A percentile compares a stretch with the other conserved stretches of the same genome.
phyloP scores from a whole-genome alignment of 139 green algal species.

The Edaphochlamys debaryana region DNA sequence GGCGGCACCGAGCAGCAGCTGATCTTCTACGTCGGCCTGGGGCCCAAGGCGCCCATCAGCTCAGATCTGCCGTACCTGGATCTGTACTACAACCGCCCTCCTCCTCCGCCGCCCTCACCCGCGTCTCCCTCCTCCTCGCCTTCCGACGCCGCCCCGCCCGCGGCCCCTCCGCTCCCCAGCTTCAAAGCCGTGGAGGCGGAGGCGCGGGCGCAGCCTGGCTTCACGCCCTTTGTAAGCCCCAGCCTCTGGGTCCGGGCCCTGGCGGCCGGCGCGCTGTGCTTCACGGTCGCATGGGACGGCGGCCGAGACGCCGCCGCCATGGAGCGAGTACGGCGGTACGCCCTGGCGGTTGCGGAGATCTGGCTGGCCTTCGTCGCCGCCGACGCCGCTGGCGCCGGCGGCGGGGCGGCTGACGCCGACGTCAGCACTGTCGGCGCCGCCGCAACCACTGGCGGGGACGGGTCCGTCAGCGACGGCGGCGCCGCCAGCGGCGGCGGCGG shows the following conservation, averaged over 20 bases:
- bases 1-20: not conserved
- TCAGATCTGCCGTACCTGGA: not conserved
- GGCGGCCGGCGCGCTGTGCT: not conserved
- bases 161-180: not conserved
- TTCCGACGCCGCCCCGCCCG: too few relatives aligned
- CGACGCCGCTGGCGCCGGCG: not conserved
- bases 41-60: not conserved
- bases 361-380: conserved; percentile 3
- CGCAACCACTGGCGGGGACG: too few relatives aligned
- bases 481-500: too few relatives aligned
- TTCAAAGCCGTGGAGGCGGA: conserved; percentile 3
- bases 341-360: not conserved
- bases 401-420: not conserved
- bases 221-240: conserved; percentile 12
- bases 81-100: conserved; percentile 3
- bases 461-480: too few relatives aligned
- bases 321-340: not conserved
- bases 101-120: not conserved
- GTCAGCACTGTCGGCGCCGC: not conserved
- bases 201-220: not conserved
- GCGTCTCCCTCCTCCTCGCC: too few relatives aligned
- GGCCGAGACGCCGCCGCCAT: not conserved
- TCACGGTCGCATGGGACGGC: not conserved
- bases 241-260: not conserved
- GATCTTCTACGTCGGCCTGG: not conserved